phyloP scores from a whole-genome alignment of 106 monocot genomes.

The Dendrobium huoshanense region DNA sequence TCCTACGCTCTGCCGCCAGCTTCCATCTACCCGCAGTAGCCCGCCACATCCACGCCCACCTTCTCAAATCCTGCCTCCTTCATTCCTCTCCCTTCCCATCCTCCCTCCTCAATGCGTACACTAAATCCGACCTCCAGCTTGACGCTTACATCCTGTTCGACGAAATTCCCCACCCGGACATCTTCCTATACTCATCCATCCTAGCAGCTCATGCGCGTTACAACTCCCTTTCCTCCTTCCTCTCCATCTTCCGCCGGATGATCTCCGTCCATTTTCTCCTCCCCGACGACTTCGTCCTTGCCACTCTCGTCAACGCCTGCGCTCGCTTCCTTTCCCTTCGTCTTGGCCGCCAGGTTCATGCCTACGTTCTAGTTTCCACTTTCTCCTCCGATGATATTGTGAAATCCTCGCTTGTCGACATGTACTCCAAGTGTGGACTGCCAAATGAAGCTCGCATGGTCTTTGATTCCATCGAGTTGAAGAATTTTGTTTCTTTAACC shows the following conservation, averaged over 20 bases:
- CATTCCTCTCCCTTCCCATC: conserved; percentile 25
- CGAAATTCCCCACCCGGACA: conserved; percentile 40
- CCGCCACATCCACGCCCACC: conserved; percentile 41
- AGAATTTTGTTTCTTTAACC: conserved; percentile 51
- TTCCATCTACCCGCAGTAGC: background rate
- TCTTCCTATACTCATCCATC: conserved; percentile 38
- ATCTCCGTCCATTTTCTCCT: conserved; percentile 15
- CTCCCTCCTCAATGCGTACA: conserved; percentile 42
- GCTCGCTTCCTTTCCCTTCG: conserved; percentile 23
- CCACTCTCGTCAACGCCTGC: conserved; percentile 57
- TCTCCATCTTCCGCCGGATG: conserved; percentile 44
- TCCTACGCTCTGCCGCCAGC: conserved; percentile 2
- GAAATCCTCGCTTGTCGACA: conserved; percentile 66
- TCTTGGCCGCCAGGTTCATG: conserved; percentile 61
- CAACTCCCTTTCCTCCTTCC: conserved; percentile 14
- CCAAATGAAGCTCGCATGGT: conserved; percentile 53
- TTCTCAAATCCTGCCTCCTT: conserved; percentile 43
- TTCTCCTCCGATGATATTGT: conserved; percentile 45
- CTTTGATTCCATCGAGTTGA: conserved; percentile 40
- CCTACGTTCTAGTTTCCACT: conserved; percentile 23
- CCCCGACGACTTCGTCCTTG: conserved; percentile 49
- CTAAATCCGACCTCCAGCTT: conserved; percentile 23
- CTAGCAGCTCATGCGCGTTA: conserved; percentile 47
- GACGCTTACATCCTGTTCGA: conserved; percentile 50
- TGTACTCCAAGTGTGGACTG: conserved; percentile 63